phyloP scores from a whole-genome alignment of 2,329 filamentous ascomycete genomes.

The Chaetomium olivaceum region DNA sequence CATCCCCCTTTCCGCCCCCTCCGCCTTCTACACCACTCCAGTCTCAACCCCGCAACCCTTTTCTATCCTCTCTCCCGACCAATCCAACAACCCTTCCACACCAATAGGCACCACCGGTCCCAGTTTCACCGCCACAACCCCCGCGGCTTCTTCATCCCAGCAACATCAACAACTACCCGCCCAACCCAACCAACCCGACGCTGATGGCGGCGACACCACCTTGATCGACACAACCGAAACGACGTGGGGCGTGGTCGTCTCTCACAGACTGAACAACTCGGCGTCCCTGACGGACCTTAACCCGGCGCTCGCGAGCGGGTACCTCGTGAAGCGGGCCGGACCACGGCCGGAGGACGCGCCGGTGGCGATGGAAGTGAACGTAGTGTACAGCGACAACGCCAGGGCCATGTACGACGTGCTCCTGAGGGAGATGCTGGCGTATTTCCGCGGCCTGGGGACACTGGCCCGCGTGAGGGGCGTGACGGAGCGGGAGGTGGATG shows the following conservation, averaged over 20 bases:
- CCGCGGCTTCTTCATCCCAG: constrained; percentile 17
- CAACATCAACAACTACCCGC: constrained; percentile 41
- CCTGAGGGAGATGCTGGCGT: constrained; percentile 67
- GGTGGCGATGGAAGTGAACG: constrained; percentile 62
- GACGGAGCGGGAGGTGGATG: constrained; percentile 58
- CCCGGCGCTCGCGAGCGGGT: constrained; percentile 63
- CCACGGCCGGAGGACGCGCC: constrained; percentile 58
- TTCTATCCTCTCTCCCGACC: constrained; percentile 61
- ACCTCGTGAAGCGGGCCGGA: constrained; percentile 65
- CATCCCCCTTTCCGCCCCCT: constrained; percentile 47
- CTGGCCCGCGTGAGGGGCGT: constrained; percentile 67
- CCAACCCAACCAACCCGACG: background rate
- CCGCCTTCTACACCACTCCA: constrained; percentile 60
- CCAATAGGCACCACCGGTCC: constrained; percentile 41
- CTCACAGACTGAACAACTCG: constrained; percentile 65
- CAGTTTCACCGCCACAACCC: constrained; percentile 29
- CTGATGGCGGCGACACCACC: constrained; percentile 58
- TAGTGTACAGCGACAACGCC: constrained; percentile 56
- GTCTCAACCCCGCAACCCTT: constrained; percentile 66
- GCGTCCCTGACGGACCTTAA: constrained; percentile 55
- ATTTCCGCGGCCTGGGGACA: constrained; percentile 68
- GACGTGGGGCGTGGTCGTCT: constrained; percentile 71
- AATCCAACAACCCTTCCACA: constrained; percentile 53
- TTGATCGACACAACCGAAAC: constrained; percentile 74
- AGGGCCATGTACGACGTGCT: constrained; percentile 62